Conservation (phyloP, 805 yeast genomes). For the Candida vaughaniae region DNA sequence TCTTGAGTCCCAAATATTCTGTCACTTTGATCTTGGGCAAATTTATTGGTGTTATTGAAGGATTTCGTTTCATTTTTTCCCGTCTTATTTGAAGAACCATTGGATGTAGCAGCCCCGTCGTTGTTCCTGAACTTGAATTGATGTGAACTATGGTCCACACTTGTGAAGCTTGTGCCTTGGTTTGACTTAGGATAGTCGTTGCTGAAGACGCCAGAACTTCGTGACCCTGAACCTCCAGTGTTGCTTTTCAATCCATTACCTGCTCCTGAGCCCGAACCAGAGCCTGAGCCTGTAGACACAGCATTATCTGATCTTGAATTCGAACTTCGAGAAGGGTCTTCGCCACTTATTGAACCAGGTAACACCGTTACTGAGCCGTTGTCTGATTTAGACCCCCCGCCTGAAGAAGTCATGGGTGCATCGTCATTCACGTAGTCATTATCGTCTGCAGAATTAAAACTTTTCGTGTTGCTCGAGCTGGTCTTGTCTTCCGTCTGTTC, state of each 20-base stretch:
- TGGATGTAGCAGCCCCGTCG: not conserved
- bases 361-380: conserved; percentile 1
- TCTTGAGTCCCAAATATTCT: conserved; percentile 17
- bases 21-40: conserved; percentile 20
- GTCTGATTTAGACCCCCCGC: conserved; percentile 1
- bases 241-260: not conserved
- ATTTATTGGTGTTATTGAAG: conserved; percentile 12
- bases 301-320: not conserved
- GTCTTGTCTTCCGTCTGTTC: conserved; percentile 9
- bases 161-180: conserved; percentile 5
- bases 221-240: conserved; percentile 8
- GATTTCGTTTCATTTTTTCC: conserved; percentile 1
- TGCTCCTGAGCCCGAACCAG: conserved; percentile 4
- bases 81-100: conserved; percentile 8
- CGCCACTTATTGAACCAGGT: not conserved
- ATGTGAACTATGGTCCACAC: conserved; percentile 3
- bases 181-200: not conserved
- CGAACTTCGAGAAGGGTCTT: no score
- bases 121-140: not conserved
- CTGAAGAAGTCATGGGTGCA: conserved; percentile 3
- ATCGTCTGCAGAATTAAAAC: conserved; percentile 3
- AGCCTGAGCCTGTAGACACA: conserved; percentile 6
- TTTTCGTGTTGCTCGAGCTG: conserved; percentile 3
- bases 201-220: conserved; percentile 5
- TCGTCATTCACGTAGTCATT: conserved; percentile 7